Base-by-base conservation (phyloP, 139 green algal species). In the Tetraselmis chui region DNA sequence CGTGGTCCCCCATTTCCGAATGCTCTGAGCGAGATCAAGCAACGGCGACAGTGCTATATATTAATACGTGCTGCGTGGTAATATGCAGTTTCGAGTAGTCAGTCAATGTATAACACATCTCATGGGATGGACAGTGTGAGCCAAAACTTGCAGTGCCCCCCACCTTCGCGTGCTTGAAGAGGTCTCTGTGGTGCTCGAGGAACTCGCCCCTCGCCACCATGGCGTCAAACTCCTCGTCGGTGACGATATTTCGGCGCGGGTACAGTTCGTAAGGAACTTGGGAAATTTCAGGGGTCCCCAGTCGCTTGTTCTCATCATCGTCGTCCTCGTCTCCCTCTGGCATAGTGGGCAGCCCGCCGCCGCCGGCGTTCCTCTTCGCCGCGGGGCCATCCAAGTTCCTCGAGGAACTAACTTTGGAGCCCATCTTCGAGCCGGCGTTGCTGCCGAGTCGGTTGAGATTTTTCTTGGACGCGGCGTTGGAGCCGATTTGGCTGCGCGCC, bases 91-190 rank as follows among this genome's bases (percentile, higher is more conserved):
- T n/a, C n/a, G n/a, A n/a, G n/a, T n/a, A n/a, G n/a, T n/a, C n/a
- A n/a, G n/a, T n/a, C n/a, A n/a, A n/a, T n/a, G n/a, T n/a, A n/a
- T n/a, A n/a, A n/a, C n/a, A n/a, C n/a, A n/a, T n/a, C n/a, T n/a
- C n/a, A n/a, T n/a, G n/a, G n/a, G n/a, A n/a, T n/a, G n/a, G n/a
- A n/a, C n/a, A n/a, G n/a, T n/a, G n/a, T n/a, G n/a, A n/a, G n/a
- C n/a, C n/a, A n/a, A n/a, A n/a, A n/a, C n/a, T n/a, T n/a, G n/a
- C n/a, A n/a, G n/a, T n/a, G n/a, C n/a, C n/a, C n/a, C n/a, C 28
- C 45, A 67, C 75, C 59, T 88, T 81, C 2, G 59, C 32, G 81
- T 94, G 89, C 75, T 79, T 84, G 59, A 92, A 92, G 23, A 91
- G 86, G 81, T 94, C 91, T 1, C 59, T 75, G 59, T 91, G 87